Conservation (phyloP, 805 yeast genomes). For the Metschnikowia matae region DNA sequence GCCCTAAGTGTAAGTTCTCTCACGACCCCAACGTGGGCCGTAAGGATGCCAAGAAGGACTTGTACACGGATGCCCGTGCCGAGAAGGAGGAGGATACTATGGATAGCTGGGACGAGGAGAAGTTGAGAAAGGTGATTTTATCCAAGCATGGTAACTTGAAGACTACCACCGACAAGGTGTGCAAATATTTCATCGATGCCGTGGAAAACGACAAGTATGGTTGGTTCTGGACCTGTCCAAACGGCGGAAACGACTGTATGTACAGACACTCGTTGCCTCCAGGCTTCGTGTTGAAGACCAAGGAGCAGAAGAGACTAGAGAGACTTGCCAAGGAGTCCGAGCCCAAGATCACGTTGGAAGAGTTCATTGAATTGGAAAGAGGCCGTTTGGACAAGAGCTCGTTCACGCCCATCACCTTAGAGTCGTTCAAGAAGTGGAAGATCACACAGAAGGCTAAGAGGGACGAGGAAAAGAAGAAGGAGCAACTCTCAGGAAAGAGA, state of each 20-base stretch:
- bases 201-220: slow-evolving; percentile 97
- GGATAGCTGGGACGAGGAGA: slow-evolving; percentile 97
- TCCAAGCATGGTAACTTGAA: slow-evolving; percentile 94
- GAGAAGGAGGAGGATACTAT: slow-evolving; percentile 77
- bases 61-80: slow-evolving; percentile 83
- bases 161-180: slow-evolving; percentile 91
- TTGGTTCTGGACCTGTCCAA: slow-evolving; percentile 99
- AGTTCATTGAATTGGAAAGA: slow-evolving; percentile 91
- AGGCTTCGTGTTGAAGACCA: slow-evolving; percentile 94
- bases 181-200: slow-evolving; percentile 92
- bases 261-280: slow-evolving; percentile 95
- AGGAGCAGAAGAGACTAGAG: slow-evolving; percentile 90
- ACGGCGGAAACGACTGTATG: slow-evolving; percentile 88
- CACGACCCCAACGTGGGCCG: slow-evolving; percentile 85
- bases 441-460: slow-evolving; percentile 57
- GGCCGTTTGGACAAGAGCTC: slow-evolving; percentile 68
- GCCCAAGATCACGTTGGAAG: slow-evolving; percentile 92
- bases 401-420: slow-evolving; percentile 83
- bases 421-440: slow-evolving; percentile 82
- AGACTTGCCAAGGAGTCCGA: slow-evolving; percentile 76
- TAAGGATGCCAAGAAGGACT: slow-evolving; percentile 84
- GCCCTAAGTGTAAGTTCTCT: slow-evolving; percentile 84
- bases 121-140: slow-evolving; percentile 75
- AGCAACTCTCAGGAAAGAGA: slow-evolving; percentile 39
- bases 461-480: slow-evolving; percentile 35